A percentile compares a stretch with the other conserved stretches of the same genome.
phyloP scores from a whole-genome alignment of 1,284 basidiomycete genomes.

The Marasmius fiardii region DNA sequence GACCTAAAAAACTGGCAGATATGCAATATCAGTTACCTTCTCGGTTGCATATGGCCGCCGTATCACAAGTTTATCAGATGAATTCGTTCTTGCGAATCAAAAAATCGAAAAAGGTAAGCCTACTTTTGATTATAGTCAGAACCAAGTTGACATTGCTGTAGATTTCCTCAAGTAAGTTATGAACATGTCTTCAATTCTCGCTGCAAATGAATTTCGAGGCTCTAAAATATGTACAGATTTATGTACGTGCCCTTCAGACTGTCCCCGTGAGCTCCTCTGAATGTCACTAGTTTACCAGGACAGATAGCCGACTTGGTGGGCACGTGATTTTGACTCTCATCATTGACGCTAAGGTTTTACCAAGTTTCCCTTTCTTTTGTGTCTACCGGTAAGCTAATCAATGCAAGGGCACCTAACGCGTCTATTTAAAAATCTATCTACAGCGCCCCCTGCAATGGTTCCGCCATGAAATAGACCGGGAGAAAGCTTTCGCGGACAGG shows the following conservation, averaged over 20 bases:
- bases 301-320: neutral
- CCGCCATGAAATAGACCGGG: slow-evolving; percentile 23
- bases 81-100: slow-evolving; percentile 23
- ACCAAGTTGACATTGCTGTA: too few relatives aligned
- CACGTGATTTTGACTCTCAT: neutral
- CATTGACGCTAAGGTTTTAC: neutral
- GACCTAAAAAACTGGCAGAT: slow-evolving; percentile 17
- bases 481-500: slow-evolving; percentile 19
- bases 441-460: slow-evolving; percentile 30
- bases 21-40: slow-evolving; percentile 28
- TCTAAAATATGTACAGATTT: neutral
- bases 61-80: slow-evolving; percentile 25
- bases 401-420: neutral
- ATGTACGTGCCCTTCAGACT: neutral
- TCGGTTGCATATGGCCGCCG: slow-evolving; percentile 30
- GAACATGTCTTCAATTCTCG: too few relatives aligned
- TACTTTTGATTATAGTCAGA: too few relatives aligned
- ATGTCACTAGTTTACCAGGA: neutral
- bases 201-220: too few relatives aligned
- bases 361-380: neutral
- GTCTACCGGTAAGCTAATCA: neutral
- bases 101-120: slow-evolving; percentile 24
- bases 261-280: too few relatives aligned
- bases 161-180: too few relatives aligned
- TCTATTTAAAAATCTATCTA: neutral